A percentile compares a stretch with the other conserved stretches of the same genome.
phyloP scores from a whole-genome alignment of 176 grass and related monocot genomes.

The Zea mays region Zm-B73-REFERENCE-NAM-5.0 NC_050096.1:271172501-271173000 shows the following conservation, averaged over 20 bases:
- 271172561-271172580: slow-evolving; percentile 40
- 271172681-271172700: slow-evolving; percentile 37
- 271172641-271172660: slow-evolving; percentile 42
- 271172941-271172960: background rate
- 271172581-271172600: slow-evolving; percentile 37
- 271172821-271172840: slow-evolving; percentile 86
- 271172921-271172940: no score
- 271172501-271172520: slow-evolving; percentile 64
- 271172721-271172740: slow-evolving; percentile 63
- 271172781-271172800: slow-evolving; percentile 87
- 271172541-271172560: slow-evolving; percentile 41
- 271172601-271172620: slow-evolving; percentile 59
- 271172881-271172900: background rate
- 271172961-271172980: slow-evolving; percentile 32
- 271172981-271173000: slow-evolving; percentile 17
- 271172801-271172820: slow-evolving; percentile 96
- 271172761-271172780: slow-evolving; percentile 69
- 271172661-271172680: slow-evolving; percentile 21
- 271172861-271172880: background rate
- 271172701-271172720: slow-evolving; percentile 53
- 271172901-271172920: background rate
- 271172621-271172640: slow-evolving; percentile 71
- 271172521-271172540: slow-evolving; percentile 35
- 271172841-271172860: slow-evolving; percentile 55
- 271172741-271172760: slow-evolving; percentile 58